Evolutionary conservation across 768 basidiomycete genomes (phyloP), one percentile per base, ranked within the genome.

Genomic region (Plicaturopsis crispa): DNA sequence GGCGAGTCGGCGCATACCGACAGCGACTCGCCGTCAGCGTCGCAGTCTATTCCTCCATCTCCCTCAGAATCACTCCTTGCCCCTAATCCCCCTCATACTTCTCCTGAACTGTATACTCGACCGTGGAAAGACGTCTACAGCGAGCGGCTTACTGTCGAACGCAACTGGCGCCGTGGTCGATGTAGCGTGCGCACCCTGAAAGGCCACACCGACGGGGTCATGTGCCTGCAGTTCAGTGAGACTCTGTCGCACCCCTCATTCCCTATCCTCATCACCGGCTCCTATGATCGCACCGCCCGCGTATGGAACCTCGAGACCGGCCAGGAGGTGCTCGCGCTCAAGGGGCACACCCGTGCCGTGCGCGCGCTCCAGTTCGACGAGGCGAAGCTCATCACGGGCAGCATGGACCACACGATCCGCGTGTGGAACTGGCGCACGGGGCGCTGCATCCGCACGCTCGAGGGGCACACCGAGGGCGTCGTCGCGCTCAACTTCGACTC

Each of bases 101-200:
- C 51, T 6, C 51, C 36, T 10, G 51, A 59, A 18, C 63, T 67
- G 12, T 49, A 74, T 43, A 93, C 89, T 12, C 78, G 92, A 31
- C 96, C 94, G 0, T 99, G 96, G 96, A 99, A 99, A 57, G 82
- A 87, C 47, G 94, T 99, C 14, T 99, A 98, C 60, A 89, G 86
- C 54, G 96, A 99, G 57, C 83, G 96, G n/a, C 78, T 98, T 59
- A 80, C 83, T 14, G 78, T 99, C 31, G 96, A 97, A 61, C 78
- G 92, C 34, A 99, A 99, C 59, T 99, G 96, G 96, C 78, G 94
- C 14, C 81, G 89, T 32, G 94, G 94, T 7, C 78, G 89, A 22
- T 94, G 82, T 60, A 81, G 73, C 4, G 83, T 84, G 24, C 84
- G 84, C 33, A 87, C 82, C 0, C 69, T 98, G 39, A 81, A 84